phyloP scores from a whole-genome alignment of 306 rosid species.

The Elaeagnus macrophylla region DNA sequence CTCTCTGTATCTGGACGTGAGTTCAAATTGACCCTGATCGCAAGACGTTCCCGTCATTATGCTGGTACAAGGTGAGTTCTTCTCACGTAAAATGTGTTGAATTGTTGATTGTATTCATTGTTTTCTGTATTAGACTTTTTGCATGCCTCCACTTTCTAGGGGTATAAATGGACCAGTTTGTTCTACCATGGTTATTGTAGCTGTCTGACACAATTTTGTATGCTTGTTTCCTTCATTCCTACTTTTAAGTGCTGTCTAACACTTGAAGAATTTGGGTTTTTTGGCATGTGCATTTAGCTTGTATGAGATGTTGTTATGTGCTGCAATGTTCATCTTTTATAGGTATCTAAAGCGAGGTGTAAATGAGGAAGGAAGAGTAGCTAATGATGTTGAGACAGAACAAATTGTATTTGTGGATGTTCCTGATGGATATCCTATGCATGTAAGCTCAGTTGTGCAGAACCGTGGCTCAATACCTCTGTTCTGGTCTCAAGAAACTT shows the following conservation, averaged over 20 bases:
- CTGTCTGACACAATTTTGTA: not conserved
- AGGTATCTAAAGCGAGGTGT: slow-evolving; percentile 98
- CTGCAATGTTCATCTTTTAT: slow-evolving; percentile 14
- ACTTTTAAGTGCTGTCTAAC: not conserved
- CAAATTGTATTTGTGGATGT: slow-evolving; percentile 74
- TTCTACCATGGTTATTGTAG: not conserved
- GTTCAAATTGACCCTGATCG: slow-evolving; percentile 60
- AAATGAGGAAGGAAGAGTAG: slow-evolving; percentile 91
- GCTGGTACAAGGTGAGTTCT: slow-evolving; percentile 80
- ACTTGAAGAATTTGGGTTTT: not conserved
- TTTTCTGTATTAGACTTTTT: too few relatives aligned
- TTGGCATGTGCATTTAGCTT: not conserved
- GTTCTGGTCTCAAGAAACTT: slow-evolving; percentile 96
- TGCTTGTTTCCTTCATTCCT: too few relatives aligned
- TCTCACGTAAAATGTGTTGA: slow-evolving; percentile 2
- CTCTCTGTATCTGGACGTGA: slow-evolving; percentile 59
- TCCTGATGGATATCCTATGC: slow-evolving; percentile 52
- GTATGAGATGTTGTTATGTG: slow-evolving; percentile 1
- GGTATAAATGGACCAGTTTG: not conserved
- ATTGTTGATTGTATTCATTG: too few relatives aligned
- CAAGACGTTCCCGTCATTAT: slow-evolving; percentile 95
- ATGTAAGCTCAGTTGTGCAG: slow-evolving; percentile 88
- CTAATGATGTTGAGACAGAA: slow-evolving; percentile 98
- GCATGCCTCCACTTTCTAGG: not conserved
- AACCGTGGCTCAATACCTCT: slow-evolving; percentile 96